A percentile compares a stretch with the other conserved stretches of the same genome.
These are phyloP conservation scores for Trichoderma erinaceum DNA, from an alignment of 495 filamentous ascomycete genomes.

Conservation along the genomic window DNA sequence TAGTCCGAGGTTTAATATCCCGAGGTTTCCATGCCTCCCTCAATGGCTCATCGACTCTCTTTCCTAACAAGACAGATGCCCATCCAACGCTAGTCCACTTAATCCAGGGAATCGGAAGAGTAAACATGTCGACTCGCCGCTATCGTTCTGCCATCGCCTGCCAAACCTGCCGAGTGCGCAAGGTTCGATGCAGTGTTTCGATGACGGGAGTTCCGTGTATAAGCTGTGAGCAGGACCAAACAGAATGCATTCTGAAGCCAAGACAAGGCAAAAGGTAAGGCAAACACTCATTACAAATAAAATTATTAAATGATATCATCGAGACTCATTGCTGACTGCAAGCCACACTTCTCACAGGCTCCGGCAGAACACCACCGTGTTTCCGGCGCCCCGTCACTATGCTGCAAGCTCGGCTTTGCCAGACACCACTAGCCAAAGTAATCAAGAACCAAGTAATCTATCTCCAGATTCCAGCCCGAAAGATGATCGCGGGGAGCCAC, in stretches of 20 bases:
- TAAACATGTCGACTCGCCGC: not conserved
- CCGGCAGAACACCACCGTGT: conserved; percentile 10
- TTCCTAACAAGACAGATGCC: conserved; percentile 1
- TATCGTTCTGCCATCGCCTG: conserved; percentile 6
- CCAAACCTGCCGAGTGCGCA: conserved; percentile 8
- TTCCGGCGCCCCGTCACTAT: conserved; percentile 8
- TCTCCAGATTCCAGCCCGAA: not conserved
- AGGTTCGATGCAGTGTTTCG: conserved; percentile 2
- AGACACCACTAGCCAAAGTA: not conserved
- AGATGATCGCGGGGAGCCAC: not conserved
- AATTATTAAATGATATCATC: not conserved
- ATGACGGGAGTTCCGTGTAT: conserved; percentile 11
- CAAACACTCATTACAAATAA: not conserved
- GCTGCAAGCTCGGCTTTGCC: conserved; percentile 1
- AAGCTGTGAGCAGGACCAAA: conserved; percentile 7
- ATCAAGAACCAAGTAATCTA: not conserved
- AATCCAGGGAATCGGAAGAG: not conserved
- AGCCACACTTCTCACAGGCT: not conserved
- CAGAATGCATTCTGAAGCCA: conserved; percentile 3
- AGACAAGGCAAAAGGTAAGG: conserved; percentile 9
- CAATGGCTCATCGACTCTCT: not conserved
- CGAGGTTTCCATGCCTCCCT: not conserved
- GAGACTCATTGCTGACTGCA: not conserved
- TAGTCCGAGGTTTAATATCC: conserved; percentile 9
- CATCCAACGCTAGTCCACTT: not conserved